Evolutionary conservation across 129 eudicot species (phyloP).

Genomic region (Flaveria sonorensis): DNA sequence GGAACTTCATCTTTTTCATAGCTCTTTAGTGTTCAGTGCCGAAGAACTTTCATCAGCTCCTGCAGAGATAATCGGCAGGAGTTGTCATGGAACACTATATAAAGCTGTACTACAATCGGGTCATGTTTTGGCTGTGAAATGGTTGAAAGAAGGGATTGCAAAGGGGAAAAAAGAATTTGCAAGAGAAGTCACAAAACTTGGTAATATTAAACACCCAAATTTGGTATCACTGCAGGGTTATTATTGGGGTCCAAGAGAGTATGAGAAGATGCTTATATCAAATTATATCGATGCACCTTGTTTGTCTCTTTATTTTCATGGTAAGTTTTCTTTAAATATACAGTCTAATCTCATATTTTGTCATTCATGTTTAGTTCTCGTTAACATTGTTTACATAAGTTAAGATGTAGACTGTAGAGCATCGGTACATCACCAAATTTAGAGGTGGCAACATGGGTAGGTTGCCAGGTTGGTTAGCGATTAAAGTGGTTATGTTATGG

Average conservation of each 20-base stretch:
- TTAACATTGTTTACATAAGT: background rate
- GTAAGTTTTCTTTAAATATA: constrained; percentile 33
- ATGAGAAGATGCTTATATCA: constrained; percentile 77
- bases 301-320: constrained; percentile 72
- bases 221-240: constrained; percentile 74
- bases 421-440: too few species aligned
- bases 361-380: background rate
- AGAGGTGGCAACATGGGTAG: background rate
- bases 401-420: background rate
- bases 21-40: constrained; percentile 55
- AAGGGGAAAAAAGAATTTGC: constrained; percentile 81
- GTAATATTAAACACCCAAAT: constrained; percentile 65
- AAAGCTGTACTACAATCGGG: constrained; percentile 65
- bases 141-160: constrained; percentile 86
- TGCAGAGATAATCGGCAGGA: constrained; percentile 81
- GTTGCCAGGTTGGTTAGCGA: background rate
- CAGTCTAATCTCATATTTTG: constrained; percentile 5
- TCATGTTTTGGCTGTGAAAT: constrained; percentile 62
- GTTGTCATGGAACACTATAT: constrained; percentile 90
- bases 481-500: too few species aligned
- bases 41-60: constrained; percentile 83
- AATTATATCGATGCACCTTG: constrained; percentile 69
- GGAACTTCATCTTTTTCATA: constrained; percentile 72
- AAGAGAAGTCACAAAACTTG: constrained; percentile 77
- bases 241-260: constrained; percentile 85